Evolutionary conservation across 179 eudicot species (phyloP), one percentile per base, ranked within the genome.

Genomic region (Vitellaria paradoxa): DNA sequence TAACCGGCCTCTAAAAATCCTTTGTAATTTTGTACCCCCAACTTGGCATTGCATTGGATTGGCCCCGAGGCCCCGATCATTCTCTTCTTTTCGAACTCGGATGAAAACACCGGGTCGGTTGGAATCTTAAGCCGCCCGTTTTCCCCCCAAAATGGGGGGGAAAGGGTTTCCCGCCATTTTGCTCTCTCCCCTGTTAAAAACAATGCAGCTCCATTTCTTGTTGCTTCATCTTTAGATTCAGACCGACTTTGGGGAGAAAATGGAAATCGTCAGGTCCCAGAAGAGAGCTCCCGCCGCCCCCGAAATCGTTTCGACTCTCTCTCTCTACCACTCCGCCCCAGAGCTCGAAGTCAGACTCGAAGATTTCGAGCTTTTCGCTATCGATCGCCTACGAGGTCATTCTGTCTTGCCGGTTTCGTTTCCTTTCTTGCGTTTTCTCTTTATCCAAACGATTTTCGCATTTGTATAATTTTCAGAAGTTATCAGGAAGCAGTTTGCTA

Each of bases 341-440:
- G 69, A 75, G 2, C 89, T 90, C 37, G 92, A 95, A 87, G 95
- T 95, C 67, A 79, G 97, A 47, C 94, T 91, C 65, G 93, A 93
- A 76, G 99, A 95, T 70, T 91, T 93, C 84, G 97, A 95, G 84
- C 93, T 89, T 68, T 95, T 82, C 83, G 97, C 99, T 73, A 68
- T 95, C 61, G 91, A 95, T 73, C 97, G 99, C 72, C 97, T 95
- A 73, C 85, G 90, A 86, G 98, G 98, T 93, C 65, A 37, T 10
- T 52, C 65, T 72, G 59, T 65, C 70, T 72, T 49, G 3, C 65
- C 13, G 4, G 56, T 49, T 52, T 20, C 67, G 8, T 20, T 72
- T 70, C 61, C 23, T 72, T 72, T 37, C 65, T 50, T 40, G 6
- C 30, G 9, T 56, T 56, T 56, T 72, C 49, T 57, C 75, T 12